Percentiles rank a stretch among this genome's conserved stretches.
Evolutionary conservation across 2,329 filamentous ascomycete species (phyloP).

Genomic region (Colletotrichum orchidophilum): DNA sequence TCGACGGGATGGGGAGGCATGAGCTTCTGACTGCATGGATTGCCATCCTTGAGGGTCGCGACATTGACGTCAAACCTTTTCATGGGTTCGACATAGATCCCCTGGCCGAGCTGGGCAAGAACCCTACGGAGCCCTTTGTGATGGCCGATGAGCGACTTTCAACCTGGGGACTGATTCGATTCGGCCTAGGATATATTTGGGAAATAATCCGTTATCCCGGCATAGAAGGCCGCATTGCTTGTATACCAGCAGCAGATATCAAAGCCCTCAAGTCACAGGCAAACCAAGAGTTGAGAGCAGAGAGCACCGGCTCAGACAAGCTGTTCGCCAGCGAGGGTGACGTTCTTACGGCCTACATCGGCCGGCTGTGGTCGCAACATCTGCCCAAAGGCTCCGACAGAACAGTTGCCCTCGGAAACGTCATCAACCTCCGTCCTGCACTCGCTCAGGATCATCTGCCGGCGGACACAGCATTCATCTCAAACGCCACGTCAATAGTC

Average conservation of each 20-base stretch:
- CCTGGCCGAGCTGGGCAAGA: slow-evolving; percentile 34
- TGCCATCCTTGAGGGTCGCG: slow-evolving; percentile 50
- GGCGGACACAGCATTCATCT: neutral
- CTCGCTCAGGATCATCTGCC: neutral
- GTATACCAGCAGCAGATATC: neutral
- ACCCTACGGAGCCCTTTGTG: neutral
- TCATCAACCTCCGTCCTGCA: neutral
- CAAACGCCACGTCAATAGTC: slow-evolving; percentile 31
- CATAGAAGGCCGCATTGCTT: neutral
- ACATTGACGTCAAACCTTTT: slow-evolving; percentile 49
- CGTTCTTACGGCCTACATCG: slow-evolving; percentile 51
- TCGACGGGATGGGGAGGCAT: slow-evolving; percentile 54
- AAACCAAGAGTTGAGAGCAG: neutral
- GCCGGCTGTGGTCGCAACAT: slow-evolving; percentile 32
- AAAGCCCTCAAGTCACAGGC: slow-evolving; percentile 38
- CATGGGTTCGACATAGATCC: slow-evolving; percentile 46
- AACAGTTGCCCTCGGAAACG: slow-evolving; percentile 36
- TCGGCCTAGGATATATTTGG: neutral
- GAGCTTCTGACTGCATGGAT: slow-evolving; percentile 56
- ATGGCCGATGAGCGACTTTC: neutral
- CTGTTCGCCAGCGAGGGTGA: slow-evolving; percentile 56
- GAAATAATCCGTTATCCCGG: neutral
- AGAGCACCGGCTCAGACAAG: neutral
- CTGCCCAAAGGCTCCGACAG: slow-evolving; percentile 29
- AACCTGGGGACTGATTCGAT: neutral